Evolutionary conservation across 495 filamentous ascomycete species (phyloP), one percentile per base, ranked within the genome.

Genomic region (Daldinia caldariorum): DNA sequence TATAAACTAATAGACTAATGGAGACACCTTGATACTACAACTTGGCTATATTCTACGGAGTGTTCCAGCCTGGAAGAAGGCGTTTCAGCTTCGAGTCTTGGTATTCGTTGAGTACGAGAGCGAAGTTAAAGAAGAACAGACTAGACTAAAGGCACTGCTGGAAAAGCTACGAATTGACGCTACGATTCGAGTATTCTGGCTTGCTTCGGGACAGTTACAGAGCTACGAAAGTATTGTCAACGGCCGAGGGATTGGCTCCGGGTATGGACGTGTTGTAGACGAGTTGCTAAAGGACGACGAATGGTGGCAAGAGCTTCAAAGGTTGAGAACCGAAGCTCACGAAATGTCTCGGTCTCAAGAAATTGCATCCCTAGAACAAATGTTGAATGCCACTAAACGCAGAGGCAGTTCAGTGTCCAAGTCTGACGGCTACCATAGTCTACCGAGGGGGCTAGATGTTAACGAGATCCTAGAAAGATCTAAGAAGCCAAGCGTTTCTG

Each of bases 81-180:
- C 83, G 2, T 94, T 91, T 73, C 85, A 83, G 63, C 79, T 94
- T 18, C 89, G 93, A 41, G 91, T 96, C 4, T 82, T 88, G 0
- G 93, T 95, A 2, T 97, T 96, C 75, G 93, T 96, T 29, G 93
- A 97, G 73, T 96, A 95, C 73, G 92, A 97, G 75, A 87, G 85
- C 16, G 93, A 97, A 63, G 88, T 97, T 16, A 88, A 89, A 39
- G 92, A 96, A 75, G 93, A 97, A 78, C 82, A 87, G 62, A 84
- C 84, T 0, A 82, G 93, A 67, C 89, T 97, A 41, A 89, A 89
- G 65, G 86, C 90, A 14, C 81, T 97, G 9, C 82, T 97, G 10
- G 89, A 92, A 9, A 94, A 94, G 73, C 74, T 97, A 8, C 85
- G 93, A 22, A 97, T 97, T 31, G 86, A 93, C 62, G 93, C 92